Base-by-base conservation (phyloP, 345 rosid species). In the Gossypium ekmanianum region DNA sequence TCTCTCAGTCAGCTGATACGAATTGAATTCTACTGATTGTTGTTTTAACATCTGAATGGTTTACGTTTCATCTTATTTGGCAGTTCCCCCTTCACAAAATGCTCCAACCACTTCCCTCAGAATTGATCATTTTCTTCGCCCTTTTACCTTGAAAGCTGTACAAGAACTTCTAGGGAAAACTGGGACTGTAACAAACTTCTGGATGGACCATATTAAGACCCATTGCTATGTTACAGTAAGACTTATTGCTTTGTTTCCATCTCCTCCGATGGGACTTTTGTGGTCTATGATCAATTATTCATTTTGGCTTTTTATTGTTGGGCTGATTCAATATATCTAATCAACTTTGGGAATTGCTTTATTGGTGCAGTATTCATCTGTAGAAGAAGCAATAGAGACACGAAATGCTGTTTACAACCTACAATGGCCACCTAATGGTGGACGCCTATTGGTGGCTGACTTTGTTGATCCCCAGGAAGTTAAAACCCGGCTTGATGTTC, bases 181-280 rank as follows among this genome's bases (percentile, higher is more conserved):
- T 43, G 98, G 99, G 71, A 83, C 72, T 14, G 85, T 91, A 50
- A 78, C 86, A 48, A 84, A 85, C 82, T 95, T 94, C 86, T 94
- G 98, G 98, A 94, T 94, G 98, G 98, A 94, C 61, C 85, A 89
- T 48, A 94, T 94, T 72, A 94, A 94, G 85, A 94, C 98, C 56
- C 98, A 94, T 84, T 94, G 98, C 88, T 94, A 83, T 72, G 93
- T 91, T 45, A 85, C 88, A 50, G 99, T 95, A 89, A 87, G 96
- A 56, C 77, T 44, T 63, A 20, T 13, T 20, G 1, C 59, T 47
- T 24, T 17, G 2, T 62, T 27, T 26, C 27, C 89, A 89, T 91
- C 82, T 94, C 52, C 17, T 18, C 51, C 8, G 14, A 8, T 55
- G 24, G 44, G 51, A n/a, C 16, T 29, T 11, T 43, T 22, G 29